A percentile compares a stretch with the other conserved stretches of the same genome.
Conservation (phyloP, 352 stramenopile genomes). For the Phytophthora tubulina region DNA sequence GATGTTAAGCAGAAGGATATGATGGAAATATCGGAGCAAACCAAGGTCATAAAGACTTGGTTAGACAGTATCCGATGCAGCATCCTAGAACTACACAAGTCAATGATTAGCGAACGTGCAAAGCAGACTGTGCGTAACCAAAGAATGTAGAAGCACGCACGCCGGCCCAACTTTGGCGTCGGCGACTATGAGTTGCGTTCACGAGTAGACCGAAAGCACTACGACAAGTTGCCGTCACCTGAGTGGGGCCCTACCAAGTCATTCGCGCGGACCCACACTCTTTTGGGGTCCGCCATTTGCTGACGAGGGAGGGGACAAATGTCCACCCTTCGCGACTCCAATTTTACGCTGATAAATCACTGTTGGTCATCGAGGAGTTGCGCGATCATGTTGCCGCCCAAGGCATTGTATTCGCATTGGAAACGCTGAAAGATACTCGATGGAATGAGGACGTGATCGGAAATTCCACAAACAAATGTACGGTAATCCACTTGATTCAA, state of each 20-base stretch:
- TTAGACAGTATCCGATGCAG: neutral
- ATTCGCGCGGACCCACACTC: neutral
- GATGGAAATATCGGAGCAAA: neutral
- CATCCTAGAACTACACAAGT: neutral
- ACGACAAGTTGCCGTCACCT: neutral
- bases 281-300: neutral
- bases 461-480: too few species aligned
- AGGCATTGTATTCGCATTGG: neutral
- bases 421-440: neutral
- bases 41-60: neutral
- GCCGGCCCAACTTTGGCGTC: neutral
- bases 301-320: neutral
- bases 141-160: neutral
- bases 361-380: neutral
- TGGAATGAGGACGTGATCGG: neutral
- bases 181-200: neutral
- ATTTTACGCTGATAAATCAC: neutral
- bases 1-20: neutral
- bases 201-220: neutral
- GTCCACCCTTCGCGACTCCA: neutral
- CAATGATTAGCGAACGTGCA: neutral
- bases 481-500: too few species aligned
- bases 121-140: neutral
- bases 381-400: neutral
- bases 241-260: neutral